Evolutionary conservation across 768 basidiomycete species (phyloP), one percentile per base, ranked within the genome.

Genomic region (Pleurotus cornucopiae): DNA sequence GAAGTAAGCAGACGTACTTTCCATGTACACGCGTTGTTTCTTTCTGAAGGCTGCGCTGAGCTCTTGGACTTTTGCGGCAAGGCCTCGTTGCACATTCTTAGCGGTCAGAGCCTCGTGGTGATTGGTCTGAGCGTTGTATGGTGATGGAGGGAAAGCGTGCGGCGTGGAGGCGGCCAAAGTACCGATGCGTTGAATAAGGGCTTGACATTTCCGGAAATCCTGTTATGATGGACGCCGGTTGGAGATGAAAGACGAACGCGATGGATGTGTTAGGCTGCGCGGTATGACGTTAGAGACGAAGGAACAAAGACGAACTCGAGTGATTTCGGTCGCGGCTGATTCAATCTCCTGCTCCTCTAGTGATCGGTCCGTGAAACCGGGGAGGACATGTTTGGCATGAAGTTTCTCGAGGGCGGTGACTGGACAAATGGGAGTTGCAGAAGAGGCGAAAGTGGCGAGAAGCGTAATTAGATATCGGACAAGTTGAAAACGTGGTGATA

Each of bases 21-120:
- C 90, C 90, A 99, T 90, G 71, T 98, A 98, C 30, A 96, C 90
- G 58, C 93, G 86, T 72, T 99, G 97, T 76, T 96, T 98, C 79
- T 97, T 98, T 60, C 97, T 84, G 68, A 99, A 98, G 11, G 85
- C 77, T 18, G 88, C 89, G 64, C 93, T 95, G 52, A 94, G 78
- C 63, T 94, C 92, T 74, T 98, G 97, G 11, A 98, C 84, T 69
- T 94, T 94, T 38, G 91, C 93, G n/a, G 97, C 97, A 53, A 99
- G 83, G 18, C 87, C 94, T 41, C 94, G 84, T 70, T 98, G 97
- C 18, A 98, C 91, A 68, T 99, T 98, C 75, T 90, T 91, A 34
- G 92, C 89, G 1, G 94, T 83, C 40, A 84, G 75, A 6, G 75
- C 72, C 62, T 86, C 81, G 58, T 80, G 75, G 56, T 75, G 64